phyloP scores from a whole-genome alignment of 2,329 filamentous ascomycete genomes.

The Diaporthe capsici region DNA sequence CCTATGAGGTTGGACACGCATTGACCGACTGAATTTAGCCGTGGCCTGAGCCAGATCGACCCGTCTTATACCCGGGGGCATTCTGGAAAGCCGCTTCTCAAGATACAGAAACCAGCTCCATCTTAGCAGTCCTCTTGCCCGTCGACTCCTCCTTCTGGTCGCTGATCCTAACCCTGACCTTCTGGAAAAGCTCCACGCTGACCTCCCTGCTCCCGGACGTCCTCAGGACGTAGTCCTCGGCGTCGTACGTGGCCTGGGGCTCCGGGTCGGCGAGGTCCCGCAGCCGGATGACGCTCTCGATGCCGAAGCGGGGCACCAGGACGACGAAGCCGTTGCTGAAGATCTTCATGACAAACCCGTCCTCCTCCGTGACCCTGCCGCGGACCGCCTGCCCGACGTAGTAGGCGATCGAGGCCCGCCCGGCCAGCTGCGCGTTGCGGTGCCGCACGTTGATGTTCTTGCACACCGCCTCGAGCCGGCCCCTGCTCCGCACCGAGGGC shows the following conservation, averaged over 20 bases:
- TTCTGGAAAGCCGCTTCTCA: background rate
- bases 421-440: constrained; percentile 96
- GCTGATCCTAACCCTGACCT: constrained; percentile 88
- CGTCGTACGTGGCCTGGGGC: constrained; percentile 86
- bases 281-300: constrained; percentile 90
- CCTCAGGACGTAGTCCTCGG: constrained; percentile 84
- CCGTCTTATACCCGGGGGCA: background rate
- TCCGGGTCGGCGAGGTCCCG: constrained; percentile 84
- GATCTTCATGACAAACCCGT: constrained; percentile 96
- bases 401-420: constrained; percentile 94
- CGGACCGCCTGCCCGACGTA: constrained; percentile 98
- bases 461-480: constrained; percentile 92
- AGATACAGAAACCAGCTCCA: constrained; percentile 71
- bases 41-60: background rate
- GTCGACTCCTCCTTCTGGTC: constrained; percentile 95
- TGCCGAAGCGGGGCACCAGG: constrained; percentile 94
- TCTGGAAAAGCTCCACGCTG: constrained; percentile 88
- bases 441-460: constrained; percentile 99
- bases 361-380: constrained; percentile 81
- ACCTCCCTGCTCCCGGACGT: constrained; percentile 69
- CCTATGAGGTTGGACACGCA: background rate
- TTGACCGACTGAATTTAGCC: background rate
- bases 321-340: constrained; percentile 99
- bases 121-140: constrained; percentile 92
- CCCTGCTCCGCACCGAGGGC: constrained; percentile 82